Evolutionary conservation across 352 stramenopile species (phyloP).

Genomic region (Pythium sukuiense): DNA sequence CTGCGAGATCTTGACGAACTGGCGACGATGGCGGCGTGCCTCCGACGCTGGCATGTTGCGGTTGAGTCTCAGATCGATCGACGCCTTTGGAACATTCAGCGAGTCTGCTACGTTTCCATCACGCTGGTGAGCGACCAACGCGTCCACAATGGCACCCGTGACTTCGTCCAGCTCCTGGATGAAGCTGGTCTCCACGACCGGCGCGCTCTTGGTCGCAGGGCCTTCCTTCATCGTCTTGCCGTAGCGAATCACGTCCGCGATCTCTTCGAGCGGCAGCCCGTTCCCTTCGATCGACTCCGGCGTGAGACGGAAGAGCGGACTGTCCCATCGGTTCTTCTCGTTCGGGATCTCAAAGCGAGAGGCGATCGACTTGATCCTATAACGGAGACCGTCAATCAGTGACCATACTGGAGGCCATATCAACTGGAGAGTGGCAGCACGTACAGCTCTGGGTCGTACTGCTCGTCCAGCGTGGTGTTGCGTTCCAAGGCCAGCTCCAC

Average conservation of each 20-base stretch:
- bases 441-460: conserved; percentile 53
- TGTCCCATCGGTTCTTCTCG: conserved; percentile 94
- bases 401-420: no score
- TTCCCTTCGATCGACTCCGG: conserved; percentile 41
- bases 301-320: conserved; percentile 78
- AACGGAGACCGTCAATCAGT: no score
- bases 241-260: conserved; percentile 55
- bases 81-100: conserved; percentile 39
- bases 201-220: conserved; percentile 59
- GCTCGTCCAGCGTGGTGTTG: conserved; percentile 40
- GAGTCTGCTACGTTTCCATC: conserved; percentile 60
- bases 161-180: conserved; percentile 67
- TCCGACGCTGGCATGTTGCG: conserved; percentile 58
- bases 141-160: conserved; percentile 59
- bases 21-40: conserved; percentile 64
- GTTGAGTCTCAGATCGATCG: conserved; percentile 36
- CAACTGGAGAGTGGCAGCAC: conserved; percentile 1
- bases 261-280: conserved; percentile 45
- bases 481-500: conserved; percentile 55
- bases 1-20: conserved; percentile 83
- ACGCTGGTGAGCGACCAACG: conserved; percentile 57
- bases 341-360: conserved; percentile 89
- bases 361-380: conserved; percentile 83
- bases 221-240: conserved; percentile 73
- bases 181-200: conserved; percentile 66